phyloP scores from a whole-genome alignment of 1,284 basidiomycete species.

The Microbotryum saponariae region DNA sequence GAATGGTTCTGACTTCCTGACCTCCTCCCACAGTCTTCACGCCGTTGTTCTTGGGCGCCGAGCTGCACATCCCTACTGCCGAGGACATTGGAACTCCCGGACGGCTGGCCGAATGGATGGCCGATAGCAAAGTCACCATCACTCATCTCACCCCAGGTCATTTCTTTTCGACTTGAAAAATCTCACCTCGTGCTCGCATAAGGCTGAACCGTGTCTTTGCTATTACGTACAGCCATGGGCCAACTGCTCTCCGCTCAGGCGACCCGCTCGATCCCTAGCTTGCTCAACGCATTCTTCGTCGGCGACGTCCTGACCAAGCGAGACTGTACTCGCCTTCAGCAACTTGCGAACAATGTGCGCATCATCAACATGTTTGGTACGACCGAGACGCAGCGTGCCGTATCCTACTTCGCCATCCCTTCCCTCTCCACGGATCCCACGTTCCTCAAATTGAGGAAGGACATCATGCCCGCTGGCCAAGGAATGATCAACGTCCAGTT shows the following conservation, averaged over 20 bases:
- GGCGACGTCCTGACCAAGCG: slow-evolving; percentile 99
- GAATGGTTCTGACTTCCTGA: slow-evolving; percentile 7
- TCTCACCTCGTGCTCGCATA: neutral
- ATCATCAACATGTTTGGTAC: slow-evolving; percentile 99
- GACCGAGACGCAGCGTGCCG: slow-evolving; percentile 97
- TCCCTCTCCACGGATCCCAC: slow-evolving; percentile 74
- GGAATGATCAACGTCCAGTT: slow-evolving; percentile 99
- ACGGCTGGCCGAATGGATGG: slow-evolving; percentile 98
- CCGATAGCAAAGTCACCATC: slow-evolving; percentile 75
- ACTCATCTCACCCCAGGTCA: slow-evolving; percentile 81
- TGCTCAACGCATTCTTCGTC: slow-evolving; percentile 93
- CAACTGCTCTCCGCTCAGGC: slow-evolving; percentile 96
- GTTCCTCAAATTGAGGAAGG: slow-evolving; percentile 90
- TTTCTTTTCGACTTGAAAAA: slow-evolving; percentile 7
- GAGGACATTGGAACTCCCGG: slow-evolving; percentile 98
- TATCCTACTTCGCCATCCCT: slow-evolving; percentile 94
- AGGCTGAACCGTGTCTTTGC: neutral
- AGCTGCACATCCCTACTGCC: slow-evolving; percentile 90
- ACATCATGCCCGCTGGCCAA: slow-evolving; percentile 94
- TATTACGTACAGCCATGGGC: slow-evolving; percentile 67
- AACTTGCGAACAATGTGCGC: slow-evolving; percentile 80
- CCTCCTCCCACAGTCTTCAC: slow-evolving; percentile 69
- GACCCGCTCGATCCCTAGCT: slow-evolving; percentile 74
- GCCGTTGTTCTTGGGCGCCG: slow-evolving; percentile 92
- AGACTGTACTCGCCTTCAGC: slow-evolving; percentile 90